Conservation (phyloP, 2,329 filamentous ascomycete species). For the Paramyrothecium sp. region DNA sequence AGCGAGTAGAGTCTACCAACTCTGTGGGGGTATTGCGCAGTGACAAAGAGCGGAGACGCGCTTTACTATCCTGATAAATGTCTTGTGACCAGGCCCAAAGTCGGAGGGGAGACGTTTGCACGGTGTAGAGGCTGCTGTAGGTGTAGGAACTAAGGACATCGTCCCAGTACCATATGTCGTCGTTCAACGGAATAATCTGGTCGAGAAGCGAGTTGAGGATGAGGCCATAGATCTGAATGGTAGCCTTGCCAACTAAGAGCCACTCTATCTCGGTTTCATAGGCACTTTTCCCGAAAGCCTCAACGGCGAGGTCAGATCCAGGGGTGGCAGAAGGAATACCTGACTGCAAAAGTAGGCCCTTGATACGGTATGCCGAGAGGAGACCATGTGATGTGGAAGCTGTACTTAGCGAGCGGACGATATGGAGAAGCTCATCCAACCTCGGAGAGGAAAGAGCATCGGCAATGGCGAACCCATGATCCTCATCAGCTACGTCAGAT, state of each 20-base stretch:
- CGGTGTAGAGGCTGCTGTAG: slow-evolving; percentile 77
- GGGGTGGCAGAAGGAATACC: slow-evolving; percentile 45
- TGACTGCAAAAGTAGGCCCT: slow-evolving; percentile 61
- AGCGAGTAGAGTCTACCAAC: slow-evolving; percentile 31
- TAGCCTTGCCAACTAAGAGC: slow-evolving; percentile 87
- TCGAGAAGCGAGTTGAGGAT: slow-evolving; percentile 76
- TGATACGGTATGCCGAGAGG: slow-evolving; percentile 59
- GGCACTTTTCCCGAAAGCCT: slow-evolving; percentile 34
- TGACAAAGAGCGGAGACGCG: slow-evolving; percentile 37
- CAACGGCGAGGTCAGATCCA: slow-evolving; percentile 17
- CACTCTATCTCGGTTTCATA: slow-evolving; percentile 84
- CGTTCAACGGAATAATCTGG: slow-evolving; percentile 77
- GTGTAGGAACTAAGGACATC: slow-evolving; percentile 77
- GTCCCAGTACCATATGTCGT: slow-evolving; percentile 96
- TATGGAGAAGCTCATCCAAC: slow-evolving; percentile 61
- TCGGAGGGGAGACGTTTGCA: slow-evolving; percentile 79
- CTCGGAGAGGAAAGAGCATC: slow-evolving; percentile 50
- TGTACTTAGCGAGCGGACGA: slow-evolving; percentile 71
- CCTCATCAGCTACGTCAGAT: slow-evolving; percentile 31
- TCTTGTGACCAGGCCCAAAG: slow-evolving; percentile 71
- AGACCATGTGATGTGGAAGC: slow-evolving; percentile 63
- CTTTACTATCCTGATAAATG: slow-evolving; percentile 62
- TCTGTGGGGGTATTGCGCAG: slow-evolving; percentile 25
- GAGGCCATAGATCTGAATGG: slow-evolving; percentile 84
- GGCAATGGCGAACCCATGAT: slow-evolving; percentile 30